phyloP scores from a whole-genome alignment of 106 monocot genomes.

The Allium sativum region DNA sequence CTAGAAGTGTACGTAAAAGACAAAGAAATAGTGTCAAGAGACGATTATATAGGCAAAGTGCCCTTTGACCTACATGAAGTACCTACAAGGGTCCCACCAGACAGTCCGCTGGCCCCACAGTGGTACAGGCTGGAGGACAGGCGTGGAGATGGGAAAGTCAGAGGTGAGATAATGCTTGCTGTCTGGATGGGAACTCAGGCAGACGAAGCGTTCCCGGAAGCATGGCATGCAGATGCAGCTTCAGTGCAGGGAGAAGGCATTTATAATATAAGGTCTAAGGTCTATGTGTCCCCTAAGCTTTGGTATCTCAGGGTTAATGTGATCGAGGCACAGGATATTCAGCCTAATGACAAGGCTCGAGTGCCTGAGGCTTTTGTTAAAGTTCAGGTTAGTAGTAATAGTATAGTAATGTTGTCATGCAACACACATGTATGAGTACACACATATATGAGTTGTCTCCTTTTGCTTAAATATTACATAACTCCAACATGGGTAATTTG shows the following conservation, averaged over 20 bases:
- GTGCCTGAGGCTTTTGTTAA: slow-evolving; percentile 24
- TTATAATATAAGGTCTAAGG: slow-evolving; percentile 33
- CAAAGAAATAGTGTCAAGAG: slow-evolving; percentile 58
- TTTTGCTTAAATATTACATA: too few relatives aligned
- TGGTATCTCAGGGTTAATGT: slow-evolving; percentile 44
- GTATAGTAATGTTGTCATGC: neutral
- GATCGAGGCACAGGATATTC: slow-evolving; percentile 42
- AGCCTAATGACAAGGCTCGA: slow-evolving; percentile 7
- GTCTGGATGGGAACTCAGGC: slow-evolving; percentile 78
- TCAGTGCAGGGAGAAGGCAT: slow-evolving; percentile 34
- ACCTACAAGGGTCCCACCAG: slow-evolving; percentile 76
- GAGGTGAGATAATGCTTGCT: slow-evolving; percentile 70
- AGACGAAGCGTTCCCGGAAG: slow-evolving; percentile 66
- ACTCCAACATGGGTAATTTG: too few relatives aligned
- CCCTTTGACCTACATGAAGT: slow-evolving; percentile 80
- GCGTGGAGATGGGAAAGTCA: slow-evolving; percentile 48
- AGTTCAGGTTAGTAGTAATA: slow-evolving; percentile 7
- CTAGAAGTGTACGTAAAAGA: slow-evolving; percentile 78
- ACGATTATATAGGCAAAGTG: slow-evolving; percentile 76
- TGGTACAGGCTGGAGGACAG: slow-evolving; percentile 84
- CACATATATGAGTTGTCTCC: neutral
- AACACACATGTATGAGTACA: neutral
- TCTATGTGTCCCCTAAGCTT: slow-evolving; percentile 33
- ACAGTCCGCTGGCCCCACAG: slow-evolving; percentile 81
- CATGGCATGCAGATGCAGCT: slow-evolving; percentile 75